Evolutionary conservation across 257 asterid species (phyloP), one percentile per base, ranked within the genome.

Genomic region (Primulina huaijiensis): DNA sequence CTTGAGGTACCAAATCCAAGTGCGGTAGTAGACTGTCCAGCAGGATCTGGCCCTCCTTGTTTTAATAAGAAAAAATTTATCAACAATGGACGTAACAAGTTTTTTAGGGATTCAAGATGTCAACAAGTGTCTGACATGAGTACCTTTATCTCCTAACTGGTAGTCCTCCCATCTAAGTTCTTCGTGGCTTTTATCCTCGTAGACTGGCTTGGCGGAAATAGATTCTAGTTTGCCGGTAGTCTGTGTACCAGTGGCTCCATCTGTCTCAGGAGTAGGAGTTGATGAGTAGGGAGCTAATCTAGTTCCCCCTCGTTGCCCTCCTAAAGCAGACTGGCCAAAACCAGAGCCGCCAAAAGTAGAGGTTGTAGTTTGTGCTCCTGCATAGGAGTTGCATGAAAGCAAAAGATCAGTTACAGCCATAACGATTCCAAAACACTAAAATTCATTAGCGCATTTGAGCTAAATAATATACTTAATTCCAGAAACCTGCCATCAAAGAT

Each of bases 91-190:
- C 21, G 67, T 66, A 63, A 64, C 23, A 75, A 38, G 40, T 38
- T 62, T 37, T 63, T 62, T 53, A 31, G 20, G 55, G 31, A 31
- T 21, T 21, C 58, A 72, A 71, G 62, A 73, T 53, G 33, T 61
- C 29, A 64, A 50, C 60, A 74, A 50, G 62, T 53, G 65, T 38
- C 61, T 19, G 69, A 27, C 7, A 72, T 63, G 63, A 62, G 43
- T 61, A 86, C 96, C 96, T 83, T 86, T 87, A 21, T 38, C 87
- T 62, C 86, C 84, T 30, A 65, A 64, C 70, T 80, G 89, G 82
- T 88, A 83, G 83, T 89, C 95, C 87, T 92, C 94, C 80, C 89
- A 85, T 81, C 91, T 82, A 72, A 89, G 86, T 79, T 89, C 95
- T 77, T 92, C 97, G 56, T 92, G 96, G 75, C 85, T 89, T 79